Evolutionary conservation across 2,329 filamentous ascomycete species (phyloP), one percentile per base, ranked within the genome.

Genomic region (Aspergillus texensis): DNA sequence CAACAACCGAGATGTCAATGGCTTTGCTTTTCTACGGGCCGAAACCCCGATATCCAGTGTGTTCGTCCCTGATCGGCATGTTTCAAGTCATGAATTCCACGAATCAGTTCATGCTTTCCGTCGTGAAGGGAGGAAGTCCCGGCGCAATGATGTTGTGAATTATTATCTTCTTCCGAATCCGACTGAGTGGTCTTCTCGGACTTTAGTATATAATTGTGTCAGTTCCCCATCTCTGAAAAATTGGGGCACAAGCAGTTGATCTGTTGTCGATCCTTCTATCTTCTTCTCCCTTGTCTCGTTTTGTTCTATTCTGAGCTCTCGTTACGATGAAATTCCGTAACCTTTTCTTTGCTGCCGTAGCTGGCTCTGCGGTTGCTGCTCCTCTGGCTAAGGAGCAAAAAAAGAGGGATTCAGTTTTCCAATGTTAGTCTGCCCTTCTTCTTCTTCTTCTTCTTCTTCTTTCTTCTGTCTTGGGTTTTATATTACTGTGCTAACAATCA

Each of bases 361-460:
- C 72, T 34, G 70, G 66, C 55, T 66, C 67, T 54, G 70, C 67
- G 56, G 60, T 68, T 55, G 72, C 70, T 34, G 67, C 68, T 57
- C 72, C 73, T 26, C 39, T 48, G 48, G 24, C 61, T n/a, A 66
- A 65, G 24, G 60, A 60, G 32, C 57, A 64, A 21, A 64, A 66
- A 30, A 74, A 72, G 61, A 68, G 70, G 52, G 64, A 65, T 34
- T 71, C 71, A 21, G 58, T 65, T 11, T 71, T 75, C 34, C 45
- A 73, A 65, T 75, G 72, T 74, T 46, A 3, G 45, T 61, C 32
- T 6, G 39, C 16, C 19, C 39, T 4, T 34, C 8, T 24, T 24
- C 32, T 3, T 24, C 21, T 24, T 24, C 21, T 24, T 30, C 30
- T 28, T 48, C 30, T 2, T 6, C 3, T 6, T 28, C 21, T 10